Conservation (phyloP, 768 basidiomycete species). For the Rhizopogon sp. region DNA sequence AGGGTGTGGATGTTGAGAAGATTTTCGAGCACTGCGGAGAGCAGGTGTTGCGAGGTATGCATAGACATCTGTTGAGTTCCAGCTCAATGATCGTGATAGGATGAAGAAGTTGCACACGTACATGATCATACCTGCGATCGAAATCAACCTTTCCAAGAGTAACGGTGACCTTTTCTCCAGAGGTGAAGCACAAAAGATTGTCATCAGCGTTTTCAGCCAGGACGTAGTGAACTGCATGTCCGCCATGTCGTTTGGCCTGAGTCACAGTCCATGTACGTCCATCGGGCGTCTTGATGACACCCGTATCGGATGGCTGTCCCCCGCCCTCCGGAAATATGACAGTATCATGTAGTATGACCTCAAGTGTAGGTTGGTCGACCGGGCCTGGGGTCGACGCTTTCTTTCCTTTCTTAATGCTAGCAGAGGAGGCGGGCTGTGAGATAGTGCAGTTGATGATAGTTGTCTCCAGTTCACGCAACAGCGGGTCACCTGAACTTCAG, state of each 20-base stretch:
- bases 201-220: conserved; percentile 35
- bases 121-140: conserved; percentile 69
- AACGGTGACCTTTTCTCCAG: conserved; percentile 48
- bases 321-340: conserved; percentile 81
- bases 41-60: conserved; percentile 81
- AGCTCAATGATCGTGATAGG: neutral
- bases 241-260: conserved; percentile 64
- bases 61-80: conserved; percentile 56
- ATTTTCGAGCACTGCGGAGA: conserved; percentile 75
- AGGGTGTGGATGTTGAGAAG: conserved; percentile 62
- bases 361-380: conserved; percentile 45
- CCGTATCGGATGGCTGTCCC: conserved; percentile 77
- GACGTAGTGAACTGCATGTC: conserved; percentile 73
- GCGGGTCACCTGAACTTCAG: conserved; percentile 56
- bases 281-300: conserved; percentile 43
- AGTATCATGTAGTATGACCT: conserved; percentile 70
- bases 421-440: conserved; percentile 37
- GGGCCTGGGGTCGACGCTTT: conserved; percentile 47
- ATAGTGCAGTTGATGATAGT: conserved; percentile 46
- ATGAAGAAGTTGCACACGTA: conserved; percentile 27
- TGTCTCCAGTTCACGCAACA: conserved; percentile 54
- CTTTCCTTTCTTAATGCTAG: conserved; percentile 45
- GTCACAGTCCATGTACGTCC: conserved; percentile 53
- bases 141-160: conserved; percentile 56
- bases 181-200: conserved; percentile 41